Base-by-base conservation (phyloP, 2,329 filamentous ascomycete genomes). In the Arthroderma sp. region DNA sequence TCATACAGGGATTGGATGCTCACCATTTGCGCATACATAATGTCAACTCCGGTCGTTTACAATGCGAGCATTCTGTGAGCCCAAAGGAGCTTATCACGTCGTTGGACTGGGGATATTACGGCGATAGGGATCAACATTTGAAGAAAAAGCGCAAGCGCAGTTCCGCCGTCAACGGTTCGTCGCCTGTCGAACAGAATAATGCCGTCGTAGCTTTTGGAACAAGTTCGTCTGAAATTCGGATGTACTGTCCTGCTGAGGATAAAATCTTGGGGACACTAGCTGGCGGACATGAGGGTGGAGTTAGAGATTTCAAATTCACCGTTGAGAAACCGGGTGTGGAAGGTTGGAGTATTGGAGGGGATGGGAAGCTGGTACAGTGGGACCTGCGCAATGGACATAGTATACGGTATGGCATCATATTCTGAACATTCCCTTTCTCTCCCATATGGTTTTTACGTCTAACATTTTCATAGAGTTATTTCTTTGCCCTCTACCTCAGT, bases 341-440 rank as follows among this genome's bases (percentile, higher is more conserved):
- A 50, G 70, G 62, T n/a, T 74, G 71, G 71, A 73, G 71, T 62
- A 66, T 72, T 47, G 71, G 71, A 40, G 67, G 66, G 41, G 71
- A 74, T 56, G 68, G 67, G 48, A 72, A 68, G 52, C 61, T 73
- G 40, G 63, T 73, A 22, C 69, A 73, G 51, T 74, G 71, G 71
- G 67, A 73, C 57, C 53, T 73, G 45, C 59, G 55, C 50, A 67
- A 61, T 22, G 62, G 64, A 45, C 57, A 63, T 49, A 61, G 57
- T 41, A 58, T 64, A 46, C 64, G 65, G 71, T 73, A 61, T 49
- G 57, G 49, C 34, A 32, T 22, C 22, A 11, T 27, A 11, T 15
- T 28, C 22, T 34, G 15, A 31, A 10, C 11, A 28, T 22, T 7
- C 31, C 29, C 42, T 34, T 45, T 40, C 6, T 43, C 15, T 15